Base-by-base conservation (phyloP, 306 rosid genomes). In the Rosa rugosa region DNA sequence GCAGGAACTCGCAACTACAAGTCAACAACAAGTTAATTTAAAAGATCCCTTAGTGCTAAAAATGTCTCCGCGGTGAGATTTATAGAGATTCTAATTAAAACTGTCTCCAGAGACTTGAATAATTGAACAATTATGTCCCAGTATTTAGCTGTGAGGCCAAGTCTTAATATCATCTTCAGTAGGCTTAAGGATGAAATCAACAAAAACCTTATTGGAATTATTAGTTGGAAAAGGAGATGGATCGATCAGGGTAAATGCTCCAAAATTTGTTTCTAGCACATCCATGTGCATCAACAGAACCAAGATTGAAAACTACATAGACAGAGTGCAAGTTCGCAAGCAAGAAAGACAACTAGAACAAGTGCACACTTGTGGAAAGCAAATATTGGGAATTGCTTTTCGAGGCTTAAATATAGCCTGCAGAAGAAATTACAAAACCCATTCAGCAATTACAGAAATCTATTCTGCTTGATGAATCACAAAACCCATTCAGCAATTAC, bases 331-430 rank as follows among this genome's bases (percentile, higher is more conserved):
- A 78, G 40, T 73, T 77, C 83, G 34, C 69, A 66, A 72, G 83
- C 75, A 85, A 49, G 60, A 62, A 23, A 72, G 38, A 70, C 49
- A 76, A 45, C 63, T 66, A 31, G 18, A 66, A 65, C 75, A 75
- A 85, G 75, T 66, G 84, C 93, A 71, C 84, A 94, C 98, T 78
- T 94, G 98, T 41, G 98, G 98, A 88, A 94, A 94, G 87, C 92
- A 74, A 27, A 27, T 27, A 94, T 74, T 44, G 98, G 98, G 97
- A 80, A 94, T 94, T 68, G 98, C 81, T 80, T 89, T 91, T 1
- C 93, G 97, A 75, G 97, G 93, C 88, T 87, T 90, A 77, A 88
- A 92, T 27, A 47, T 74, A 81, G 98, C 92, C 98, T 94, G 95
- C 89, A 89, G 23, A 74, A 86, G 71, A 76, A 73, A 81, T 27